A percentile compares a stretch with the other conserved stretches of the same genome.
These are phyloP conservation scores for Ceratocystis eucalypticola DNA, from an alignment of 2,329 filamentous ascomycete genomes.

Conservation along the genomic window DNA sequence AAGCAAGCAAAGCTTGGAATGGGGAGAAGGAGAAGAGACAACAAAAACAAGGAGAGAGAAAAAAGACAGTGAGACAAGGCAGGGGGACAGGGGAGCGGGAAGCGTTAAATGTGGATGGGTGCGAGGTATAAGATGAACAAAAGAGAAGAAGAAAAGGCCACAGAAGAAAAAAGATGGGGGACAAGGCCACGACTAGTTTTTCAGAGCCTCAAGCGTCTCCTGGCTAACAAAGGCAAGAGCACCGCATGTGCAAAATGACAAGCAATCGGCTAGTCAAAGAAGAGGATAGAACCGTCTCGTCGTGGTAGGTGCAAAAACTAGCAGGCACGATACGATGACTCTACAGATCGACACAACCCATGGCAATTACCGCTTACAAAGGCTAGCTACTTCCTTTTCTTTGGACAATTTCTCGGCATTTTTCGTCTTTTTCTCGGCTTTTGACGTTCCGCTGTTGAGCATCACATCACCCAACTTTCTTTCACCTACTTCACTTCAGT, in stretches of 20 bases:
- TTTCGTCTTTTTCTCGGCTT: constrained; percentile 3
- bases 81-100: not conserved
- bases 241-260: not conserved
- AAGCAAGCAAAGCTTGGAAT: not conserved
- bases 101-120: too few species aligned
- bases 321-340: not conserved
- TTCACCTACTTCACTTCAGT: not conserved
- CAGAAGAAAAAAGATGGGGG: not conserved
- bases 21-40: not conserved
- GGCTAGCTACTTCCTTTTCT: not conserved
- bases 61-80: not conserved
- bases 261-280: not conserved
- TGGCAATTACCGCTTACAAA: not conserved
- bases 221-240: not conserved
- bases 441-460: not conserved
- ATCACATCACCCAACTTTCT: not conserved
- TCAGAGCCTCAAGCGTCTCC: too few species aligned
- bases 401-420: not conserved
- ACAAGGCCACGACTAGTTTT: not conserved
- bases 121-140: not conserved
- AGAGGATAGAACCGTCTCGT: too few species aligned
- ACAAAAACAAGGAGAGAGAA: not conserved
- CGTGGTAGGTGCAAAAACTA: not conserved
- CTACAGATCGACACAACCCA: not conserved
- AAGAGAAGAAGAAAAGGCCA: not conserved